Evolutionary conservation across 2,329 filamentous ascomycete genomes (phyloP), one percentile per base, ranked within the genome.

Genomic region (Zasmidium angulare): DNA sequence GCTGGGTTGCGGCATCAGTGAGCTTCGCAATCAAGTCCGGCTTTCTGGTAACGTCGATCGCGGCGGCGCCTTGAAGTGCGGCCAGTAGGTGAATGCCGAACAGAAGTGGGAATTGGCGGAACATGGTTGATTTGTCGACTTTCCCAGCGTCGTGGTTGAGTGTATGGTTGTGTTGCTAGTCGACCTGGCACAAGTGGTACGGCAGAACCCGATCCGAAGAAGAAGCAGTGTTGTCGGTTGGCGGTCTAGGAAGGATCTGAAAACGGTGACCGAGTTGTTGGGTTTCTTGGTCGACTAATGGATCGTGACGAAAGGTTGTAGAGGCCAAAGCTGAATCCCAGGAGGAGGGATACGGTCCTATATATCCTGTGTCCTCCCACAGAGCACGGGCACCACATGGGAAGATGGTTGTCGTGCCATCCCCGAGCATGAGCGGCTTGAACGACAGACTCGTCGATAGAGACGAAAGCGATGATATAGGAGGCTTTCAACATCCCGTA

Each of bases 1-100:
- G 76, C 47, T 78, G 75, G 23, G 79, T 81, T 29, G 79, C 72
- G 46, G 78, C 75, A 36, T 68, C 70, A 56, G 68, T 71, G 22
- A 80, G 71, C 47, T 74, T 48, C 11, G 76, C 72, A 51, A 76
- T 75, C 20, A 78, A 69, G 9, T 71, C 69, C 19, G 78, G 73
- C 61, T 80, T 70, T 26, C 63, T 65, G 24, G 77, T 77, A 58
- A 68, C 71, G 60, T 79, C 78, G 55, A 76, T 71, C 21, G 74
- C 72, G 22, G 66, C 47, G 40, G 66, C 60, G 24, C 61, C 50
- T 36, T 68, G 61, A 46, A 63, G 55, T 54, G 72, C 53, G 20
- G 67, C 23, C 43, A 69, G 60, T 17, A 69, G 57, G 43, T 71
- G 59, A 22, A 67, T 29, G 50, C 55, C 55, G 26, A 60, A 50